A percentile compares a stretch with the other conserved stretches of the same genome.
Conservation (phyloP, 345 rosid species). For the Moricandia arvensis region DNA sequence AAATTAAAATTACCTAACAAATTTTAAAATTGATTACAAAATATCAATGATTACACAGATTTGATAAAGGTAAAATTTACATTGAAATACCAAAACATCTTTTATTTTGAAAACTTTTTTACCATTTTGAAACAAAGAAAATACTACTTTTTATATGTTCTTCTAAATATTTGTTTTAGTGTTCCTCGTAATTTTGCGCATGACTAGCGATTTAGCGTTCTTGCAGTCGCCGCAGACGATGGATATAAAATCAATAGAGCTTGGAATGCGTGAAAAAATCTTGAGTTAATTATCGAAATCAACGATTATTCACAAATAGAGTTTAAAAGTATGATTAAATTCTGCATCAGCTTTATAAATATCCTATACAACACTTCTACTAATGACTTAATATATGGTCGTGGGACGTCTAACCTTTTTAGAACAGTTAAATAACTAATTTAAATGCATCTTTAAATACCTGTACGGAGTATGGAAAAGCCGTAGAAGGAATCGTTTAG, state of each 20-base stretch:
- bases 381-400: constrained; percentile 17
- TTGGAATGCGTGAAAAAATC: constrained; percentile 17
- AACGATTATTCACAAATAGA: constrained; percentile 14
- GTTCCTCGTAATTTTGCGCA: not conserved
- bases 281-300: constrained; percentile 3
- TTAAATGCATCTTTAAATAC: constrained; percentile 20
- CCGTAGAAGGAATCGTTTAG: constrained; percentile 34
- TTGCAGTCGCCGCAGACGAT: not conserved
- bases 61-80: no score
- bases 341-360: not conserved
- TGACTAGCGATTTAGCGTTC: not conserved
- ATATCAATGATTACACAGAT: no score
- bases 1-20: no score
- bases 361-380: not conserved
- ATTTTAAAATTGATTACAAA: no score
- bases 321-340: not conserved
- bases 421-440: not conserved
- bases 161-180: not conserved
- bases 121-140: no score
- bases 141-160: not conserved
- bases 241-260: not conserved
- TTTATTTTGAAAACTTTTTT: no score
- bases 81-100: no score
- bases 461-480: constrained; percentile 35
- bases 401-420: constrained; percentile 12